phyloP scores from a whole-genome alignment of 768 basidiomycete genomes.

The Amanita subjunquillea region DNA sequence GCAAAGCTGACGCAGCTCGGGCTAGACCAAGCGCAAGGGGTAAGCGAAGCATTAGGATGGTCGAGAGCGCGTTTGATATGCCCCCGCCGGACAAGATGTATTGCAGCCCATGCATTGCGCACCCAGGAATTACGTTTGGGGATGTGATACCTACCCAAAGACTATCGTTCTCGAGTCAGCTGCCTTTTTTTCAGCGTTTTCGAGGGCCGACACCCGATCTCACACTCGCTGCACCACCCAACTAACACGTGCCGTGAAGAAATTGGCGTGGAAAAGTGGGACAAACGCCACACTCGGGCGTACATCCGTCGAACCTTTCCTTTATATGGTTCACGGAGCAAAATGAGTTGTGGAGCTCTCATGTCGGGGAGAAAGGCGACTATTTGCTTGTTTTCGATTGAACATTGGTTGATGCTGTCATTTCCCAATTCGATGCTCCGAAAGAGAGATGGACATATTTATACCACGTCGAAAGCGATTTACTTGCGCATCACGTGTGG shows the following conservation, averaged over 20 bases:
- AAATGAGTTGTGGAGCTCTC: conserved; percentile 47
- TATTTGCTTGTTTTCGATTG: conserved; percentile 11
- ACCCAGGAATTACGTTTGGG: conserved; percentile 47
- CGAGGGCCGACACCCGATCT: neutral
- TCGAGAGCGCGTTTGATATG: conserved; percentile 31
- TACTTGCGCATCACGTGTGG: too few relatives aligned
- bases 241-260: conserved; percentile 45
- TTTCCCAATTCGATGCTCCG: too few relatives aligned
- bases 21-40: conserved; percentile 39
- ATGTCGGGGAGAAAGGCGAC: too few relatives aligned
- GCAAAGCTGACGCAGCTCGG: conserved; percentile 52
- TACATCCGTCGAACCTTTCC: conserved; percentile 42
- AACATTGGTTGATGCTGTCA: too few relatives aligned
- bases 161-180: conserved; percentile 45
- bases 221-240: conserved; percentile 10
- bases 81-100: conserved; percentile 43
- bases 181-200: conserved; percentile 11
- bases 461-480: too few relatives aligned
- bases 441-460: too few relatives aligned
- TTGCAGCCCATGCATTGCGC: conserved; percentile 50
- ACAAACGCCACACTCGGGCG: conserved; percentile 41
- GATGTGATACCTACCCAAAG: conserved; percentile 17
- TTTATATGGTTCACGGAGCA: conserved; percentile 46
- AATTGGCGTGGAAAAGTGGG: conserved; percentile 22
- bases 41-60: conserved; percentile 33